phyloP scores from a whole-genome alignment of 202 grass and related monocot species.

The Zoysia matrella region DNA sequence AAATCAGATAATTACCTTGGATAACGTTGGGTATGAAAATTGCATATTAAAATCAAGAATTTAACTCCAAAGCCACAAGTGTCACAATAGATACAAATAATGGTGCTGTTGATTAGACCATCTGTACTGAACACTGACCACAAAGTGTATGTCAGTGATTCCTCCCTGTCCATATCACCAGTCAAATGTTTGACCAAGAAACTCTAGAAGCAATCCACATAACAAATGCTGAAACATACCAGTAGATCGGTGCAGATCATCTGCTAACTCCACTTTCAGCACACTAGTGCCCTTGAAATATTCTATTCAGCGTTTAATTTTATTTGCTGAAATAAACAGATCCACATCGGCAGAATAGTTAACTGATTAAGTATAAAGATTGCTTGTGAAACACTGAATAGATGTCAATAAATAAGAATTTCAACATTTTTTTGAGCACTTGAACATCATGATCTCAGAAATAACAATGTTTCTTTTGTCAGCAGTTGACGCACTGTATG shows the following conservation, averaged over 20 bases:
- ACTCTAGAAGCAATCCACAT: not conserved
- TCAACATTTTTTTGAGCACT: not conserved
- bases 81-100: not conserved
- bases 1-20: not conserved
- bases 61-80: not conserved
- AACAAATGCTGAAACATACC: conserved; percentile 13
- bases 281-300: conserved; percentile 30
- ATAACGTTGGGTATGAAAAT: conserved; percentile 1
- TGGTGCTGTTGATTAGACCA: conserved; percentile 9
- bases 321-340: not conserved
- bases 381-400: too few relatives aligned
- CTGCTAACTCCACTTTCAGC: not conserved
- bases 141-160: conserved; percentile 14
- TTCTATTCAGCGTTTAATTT: not conserved
- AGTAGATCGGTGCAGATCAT: conserved; percentile 14
- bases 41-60: conserved; percentile 12
- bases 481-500: conserved; percentile 47
- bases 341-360: too few relatives aligned
- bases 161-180: conserved; percentile 14
- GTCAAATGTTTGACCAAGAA: not conserved
- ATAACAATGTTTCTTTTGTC: conserved; percentile 18
- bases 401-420: too few relatives aligned
- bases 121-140: conserved; percentile 16
- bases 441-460: conserved; percentile 9
- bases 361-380: too few relatives aligned